Evolutionary conservation across 2,329 filamentous ascomycete species (phyloP).

Genomic region (Penicillium sp.): DNA sequence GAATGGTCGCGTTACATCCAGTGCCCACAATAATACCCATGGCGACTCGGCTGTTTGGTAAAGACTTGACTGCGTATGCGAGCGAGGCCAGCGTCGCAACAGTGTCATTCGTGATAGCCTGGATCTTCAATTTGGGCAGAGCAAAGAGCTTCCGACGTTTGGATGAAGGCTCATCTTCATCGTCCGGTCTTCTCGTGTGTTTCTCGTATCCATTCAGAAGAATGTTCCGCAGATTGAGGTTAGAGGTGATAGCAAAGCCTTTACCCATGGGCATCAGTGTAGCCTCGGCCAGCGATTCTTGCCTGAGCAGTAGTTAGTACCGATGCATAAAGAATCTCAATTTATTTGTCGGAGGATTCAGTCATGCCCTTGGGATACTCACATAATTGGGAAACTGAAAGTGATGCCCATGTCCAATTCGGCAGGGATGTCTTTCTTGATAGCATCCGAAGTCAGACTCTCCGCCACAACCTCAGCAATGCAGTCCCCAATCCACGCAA

Average conservation of each 20-base stretch:
- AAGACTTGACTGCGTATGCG: conserved; percentile 66
- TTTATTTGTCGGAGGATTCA: background rate
- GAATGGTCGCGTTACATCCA: conserved; percentile 77
- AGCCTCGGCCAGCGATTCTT: conserved; percentile 54
- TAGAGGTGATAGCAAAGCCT: conserved; percentile 56
- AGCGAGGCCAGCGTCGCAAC: conserved; percentile 77
- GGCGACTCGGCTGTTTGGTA: conserved; percentile 61
- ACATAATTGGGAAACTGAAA: conserved; percentile 53
- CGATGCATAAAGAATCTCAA: background rate
- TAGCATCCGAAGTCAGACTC: conserved; percentile 42
- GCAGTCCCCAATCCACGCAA: conserved; percentile 76
- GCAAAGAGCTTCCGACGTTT: conserved; percentile 47
- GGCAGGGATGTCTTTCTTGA: conserved; percentile 40
- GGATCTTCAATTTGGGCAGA: conserved; percentile 66
- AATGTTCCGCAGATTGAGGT: conserved; percentile 55
- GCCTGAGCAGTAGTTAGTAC: conserved; percentile 34
- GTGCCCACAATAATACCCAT: conserved; percentile 83
- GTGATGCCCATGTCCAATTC: conserved; percentile 51
- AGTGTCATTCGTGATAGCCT: conserved; percentile 77
- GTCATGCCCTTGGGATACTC: conserved; percentile 18
- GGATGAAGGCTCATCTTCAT: conserved; percentile 41
- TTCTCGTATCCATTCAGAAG: conserved; percentile 55
- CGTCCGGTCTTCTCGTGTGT: conserved; percentile 44
- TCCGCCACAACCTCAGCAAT: conserved; percentile 70
- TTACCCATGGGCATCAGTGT: conserved; percentile 59